These are phyloP conservation scores for Candida quercuum DNA, from an alignment of 805 yeast genomes.

Conservation along the genomic window DNA sequence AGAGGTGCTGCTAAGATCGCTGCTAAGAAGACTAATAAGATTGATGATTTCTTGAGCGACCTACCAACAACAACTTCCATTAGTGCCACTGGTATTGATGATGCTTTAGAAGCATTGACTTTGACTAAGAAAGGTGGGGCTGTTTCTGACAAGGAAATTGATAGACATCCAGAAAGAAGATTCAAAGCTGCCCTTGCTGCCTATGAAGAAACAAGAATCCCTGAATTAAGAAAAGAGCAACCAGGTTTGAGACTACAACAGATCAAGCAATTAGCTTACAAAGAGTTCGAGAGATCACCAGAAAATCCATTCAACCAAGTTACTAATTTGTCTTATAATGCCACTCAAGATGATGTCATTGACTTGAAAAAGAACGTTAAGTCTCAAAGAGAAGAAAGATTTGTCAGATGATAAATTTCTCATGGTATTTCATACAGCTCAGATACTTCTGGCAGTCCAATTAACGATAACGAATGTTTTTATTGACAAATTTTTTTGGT, in stretches of 20 bases:
- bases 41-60: conserved; percentile 59
- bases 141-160: conserved; percentile 57
- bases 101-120: conserved; percentile 72
- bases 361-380: conserved; percentile 43
- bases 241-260: conserved; percentile 81
- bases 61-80: conserved; percentile 48
- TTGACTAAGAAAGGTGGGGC: conserved; percentile 54
- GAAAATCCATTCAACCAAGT: conserved; percentile 81
- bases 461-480: not conserved
- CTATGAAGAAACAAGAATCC: conserved; percentile 64
- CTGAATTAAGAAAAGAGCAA: conserved; percentile 67
- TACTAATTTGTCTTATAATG: conserved; percentile 58
- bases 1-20: conserved; percentile 70
- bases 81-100: conserved; percentile 70
- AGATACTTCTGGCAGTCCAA: no score
- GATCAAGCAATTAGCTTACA: conserved; percentile 63
- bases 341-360: conserved; percentile 45
- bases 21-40: conserved; percentile 51
- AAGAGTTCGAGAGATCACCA: conserved; percentile 76
- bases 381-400: conserved; percentile 38
- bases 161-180: conserved; percentile 85
- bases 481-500: no score
- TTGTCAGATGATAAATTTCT: conserved; percentile 4
- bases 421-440: no score
- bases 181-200: conserved; percentile 76